phyloP scores from a whole-genome alignment of 23 red algal species.

The Rhodosorus marinus region DNA sequence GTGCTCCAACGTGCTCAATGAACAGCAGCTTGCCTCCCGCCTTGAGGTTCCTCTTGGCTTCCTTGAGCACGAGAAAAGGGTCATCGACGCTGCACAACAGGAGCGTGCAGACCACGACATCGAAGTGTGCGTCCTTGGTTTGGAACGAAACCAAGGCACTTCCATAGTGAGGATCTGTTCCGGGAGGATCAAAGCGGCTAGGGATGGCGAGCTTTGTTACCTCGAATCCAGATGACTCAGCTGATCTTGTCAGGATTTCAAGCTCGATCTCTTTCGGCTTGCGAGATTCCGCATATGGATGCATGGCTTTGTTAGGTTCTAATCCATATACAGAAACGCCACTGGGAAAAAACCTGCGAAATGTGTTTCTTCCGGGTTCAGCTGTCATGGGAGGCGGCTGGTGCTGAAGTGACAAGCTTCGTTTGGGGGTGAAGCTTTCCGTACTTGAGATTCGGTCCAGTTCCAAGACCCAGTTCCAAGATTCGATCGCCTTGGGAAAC shows the following conservation, averaged over 20 bases:
- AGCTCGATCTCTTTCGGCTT: background rate
- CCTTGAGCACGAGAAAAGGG: constrained; percentile 6
- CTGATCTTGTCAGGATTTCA: no score
- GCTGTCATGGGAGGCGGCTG: no score
- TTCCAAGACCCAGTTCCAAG: constrained; percentile 41
- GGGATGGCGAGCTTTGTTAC: no score
- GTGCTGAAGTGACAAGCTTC: no score
- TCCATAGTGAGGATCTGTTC: background rate
- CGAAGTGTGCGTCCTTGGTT: constrained; percentile 16
- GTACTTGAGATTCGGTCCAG: constrained; percentile 41
- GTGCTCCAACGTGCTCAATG: constrained; percentile 34
- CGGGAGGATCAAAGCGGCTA: background rate
- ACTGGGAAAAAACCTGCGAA: no score
- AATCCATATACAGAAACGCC: constrained; percentile 17
- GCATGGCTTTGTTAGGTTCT: constrained; percentile 53
- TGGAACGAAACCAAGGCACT: background rate
- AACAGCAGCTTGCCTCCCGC: constrained; percentile 42
- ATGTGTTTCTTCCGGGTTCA: no score
- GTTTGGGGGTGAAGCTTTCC: no score
- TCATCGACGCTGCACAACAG: constrained; percentile 43
- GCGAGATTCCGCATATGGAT: constrained; percentile 3
- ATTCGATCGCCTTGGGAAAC: constrained; percentile 2
- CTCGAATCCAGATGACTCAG: no score
- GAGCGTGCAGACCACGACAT: constrained; percentile 34
- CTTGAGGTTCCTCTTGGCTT: constrained; percentile 27